Evolutionary conservation across 257 asterid species (phyloP).

Genomic region (Orobanche coerulescens): DNA sequence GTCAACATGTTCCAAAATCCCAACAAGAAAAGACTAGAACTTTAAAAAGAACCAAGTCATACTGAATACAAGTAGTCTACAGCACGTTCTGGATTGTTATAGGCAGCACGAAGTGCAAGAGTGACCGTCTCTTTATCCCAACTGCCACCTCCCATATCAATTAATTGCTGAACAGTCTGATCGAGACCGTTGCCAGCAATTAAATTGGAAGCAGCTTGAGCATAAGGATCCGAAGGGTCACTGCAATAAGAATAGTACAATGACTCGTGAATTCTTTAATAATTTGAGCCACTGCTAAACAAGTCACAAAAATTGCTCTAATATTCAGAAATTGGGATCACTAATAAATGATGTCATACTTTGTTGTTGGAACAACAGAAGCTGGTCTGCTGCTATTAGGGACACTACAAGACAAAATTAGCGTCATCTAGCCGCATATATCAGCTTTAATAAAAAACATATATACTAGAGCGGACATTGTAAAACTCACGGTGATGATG

Average conservation of each 20-base stretch:
- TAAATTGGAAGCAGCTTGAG: constrained; percentile 43
- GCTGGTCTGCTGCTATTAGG: constrained; percentile 33
- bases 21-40: neutral
- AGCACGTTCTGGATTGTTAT: constrained; percentile 48
- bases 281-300: neutral
- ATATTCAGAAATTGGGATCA: neutral
- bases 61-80: constrained; percentile 55
- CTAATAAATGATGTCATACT: constrained; percentile 25
- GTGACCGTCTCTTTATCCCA: constrained; percentile 63
- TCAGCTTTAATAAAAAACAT: neutral
- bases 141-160: constrained; percentile 73
- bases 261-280: constrained; percentile 9
- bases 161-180: constrained; percentile 49
- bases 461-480: neutral
- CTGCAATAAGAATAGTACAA: constrained; percentile 26
- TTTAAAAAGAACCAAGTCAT: constrained; percentile 16
- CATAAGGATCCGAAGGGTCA: constrained; percentile 24
- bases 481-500: constrained; percentile 40
- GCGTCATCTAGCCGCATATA: constrained; percentile 5
- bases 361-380: constrained; percentile 28
- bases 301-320: neutral
- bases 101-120: constrained; percentile 69
- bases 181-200: constrained; percentile 44
- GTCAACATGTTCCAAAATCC: neutral
- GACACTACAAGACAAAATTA: constrained; percentile 28